Percentiles rank a stretch among this genome's conserved stretches.
phyloP scores from a whole-genome alignment of 2,329 filamentous ascomycete species.

The Arthrobotrys megalospora region DNA sequence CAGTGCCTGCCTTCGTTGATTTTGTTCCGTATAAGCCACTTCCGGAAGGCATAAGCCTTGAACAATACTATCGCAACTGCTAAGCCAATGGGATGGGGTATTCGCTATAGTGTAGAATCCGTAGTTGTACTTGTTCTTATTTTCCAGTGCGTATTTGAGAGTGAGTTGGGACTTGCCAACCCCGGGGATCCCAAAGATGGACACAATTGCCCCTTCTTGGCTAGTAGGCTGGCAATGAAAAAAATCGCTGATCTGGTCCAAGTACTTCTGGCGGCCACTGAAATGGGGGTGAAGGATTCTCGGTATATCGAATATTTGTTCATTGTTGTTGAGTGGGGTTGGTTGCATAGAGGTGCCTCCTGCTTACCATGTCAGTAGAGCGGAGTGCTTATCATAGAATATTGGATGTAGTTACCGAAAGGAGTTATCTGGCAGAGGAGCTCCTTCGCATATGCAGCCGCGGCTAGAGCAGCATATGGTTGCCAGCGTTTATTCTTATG shows the following conservation, averaged over 20 bases:
- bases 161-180: constrained; percentile 29
- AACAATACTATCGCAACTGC: constrained; percentile 24
- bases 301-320: constrained; percentile 24
- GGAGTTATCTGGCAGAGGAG: constrained; percentile 1
- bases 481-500: constrained; percentile 63
- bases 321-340: not conserved
- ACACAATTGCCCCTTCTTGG: constrained; percentile 4
- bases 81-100: constrained; percentile 27
- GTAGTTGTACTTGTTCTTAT: constrained; percentile 18
- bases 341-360: not conserved
- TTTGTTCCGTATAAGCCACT: not conserved
- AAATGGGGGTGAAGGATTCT: constrained; percentile 32
- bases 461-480: constrained; percentile 51
- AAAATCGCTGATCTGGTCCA: constrained; percentile 5
- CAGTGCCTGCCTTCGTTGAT: not conserved
- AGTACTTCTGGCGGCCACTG: constrained; percentile 24
- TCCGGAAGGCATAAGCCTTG: not conserved
- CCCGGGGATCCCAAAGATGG: constrained; percentile 30
- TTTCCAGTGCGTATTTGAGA: constrained; percentile 22
- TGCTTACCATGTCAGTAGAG: not conserved
- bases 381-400: not conserved
- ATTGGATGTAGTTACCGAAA: not conserved
- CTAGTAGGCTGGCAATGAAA: not conserved
- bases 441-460: constrained; percentile 30
- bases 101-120: constrained; percentile 23